Evolutionary conservation across 495 filamentous ascomycete species (phyloP), one percentile per base, ranked within the genome.

Genomic region (Hyaloscypha variabilis): DNA sequence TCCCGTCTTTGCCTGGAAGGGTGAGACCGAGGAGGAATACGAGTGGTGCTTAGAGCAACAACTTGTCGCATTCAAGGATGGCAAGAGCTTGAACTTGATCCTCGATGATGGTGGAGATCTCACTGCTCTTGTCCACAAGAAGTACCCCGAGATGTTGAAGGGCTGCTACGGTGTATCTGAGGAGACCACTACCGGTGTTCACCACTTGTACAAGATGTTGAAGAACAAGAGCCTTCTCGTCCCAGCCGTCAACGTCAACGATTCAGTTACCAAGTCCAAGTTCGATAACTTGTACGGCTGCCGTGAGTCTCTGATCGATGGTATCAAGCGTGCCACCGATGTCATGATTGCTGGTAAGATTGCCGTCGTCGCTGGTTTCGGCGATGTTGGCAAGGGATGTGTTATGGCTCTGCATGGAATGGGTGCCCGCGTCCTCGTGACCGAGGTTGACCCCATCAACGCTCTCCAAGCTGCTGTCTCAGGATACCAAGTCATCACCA

Each of bases 281-380:
- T 99, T 99, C 79, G 95, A 99, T 87, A 99, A 99, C 87, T 85
- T 98, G 63, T 99, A 98, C 86, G 96, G 96, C 71, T 99, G 95
- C 91, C 90, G 92, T 77, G 95, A 99, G 85, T 97, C 95, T 65
- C 88, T 99, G 75, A 90, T 99, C 69, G 95, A 99, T 79, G 95
- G 95, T 80, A 99, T 99, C 88, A 99, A 98, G 90, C 94, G 95
- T 82, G 95, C 95, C 63, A 99, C 95, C 76, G 95, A 99, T 85
- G 95, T 98, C 79, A 99, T 99, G 95, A 93, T 99, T 85, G 95
- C 96, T 73, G 96, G 95, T 76, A 98, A 99, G 89, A 87, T 97
- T 69, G 94, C 88, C 60, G 93, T 98, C 68, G 96, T 99, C 72
- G 95, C 95, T 71, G 95, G 95, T 76, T 99, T 90, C 84, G 95